Conservation (phyloP, 2,329 filamentous ascomycete genomes). For the Exophiala oligosperma region DNA sequence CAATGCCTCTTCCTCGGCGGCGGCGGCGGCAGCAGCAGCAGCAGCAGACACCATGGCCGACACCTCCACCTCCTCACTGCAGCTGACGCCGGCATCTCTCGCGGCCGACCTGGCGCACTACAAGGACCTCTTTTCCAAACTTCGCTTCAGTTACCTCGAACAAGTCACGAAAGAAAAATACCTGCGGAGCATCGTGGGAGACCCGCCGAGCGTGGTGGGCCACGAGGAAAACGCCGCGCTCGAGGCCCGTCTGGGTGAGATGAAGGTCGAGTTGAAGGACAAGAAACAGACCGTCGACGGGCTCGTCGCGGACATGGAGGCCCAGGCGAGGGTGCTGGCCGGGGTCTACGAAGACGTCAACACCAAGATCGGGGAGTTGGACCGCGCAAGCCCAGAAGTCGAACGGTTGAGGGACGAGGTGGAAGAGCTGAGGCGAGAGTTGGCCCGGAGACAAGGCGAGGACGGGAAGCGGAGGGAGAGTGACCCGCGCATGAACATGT, state of each 20-base stretch:
- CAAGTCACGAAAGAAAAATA: slow-evolving; percentile 99
- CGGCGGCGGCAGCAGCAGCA: too few relatives aligned
- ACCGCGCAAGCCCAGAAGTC: slow-evolving; percentile 43
- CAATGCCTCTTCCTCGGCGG: slow-evolving; percentile 53
- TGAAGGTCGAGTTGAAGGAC: slow-evolving; percentile 66
- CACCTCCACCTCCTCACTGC: neutral
- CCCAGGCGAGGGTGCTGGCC: slow-evolving; percentile 65
- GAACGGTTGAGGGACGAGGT: slow-evolving; percentile 43
- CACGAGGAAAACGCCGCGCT: slow-evolving; percentile 78
- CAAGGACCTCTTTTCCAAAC: slow-evolving; percentile 87
- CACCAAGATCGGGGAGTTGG: slow-evolving; percentile 46
- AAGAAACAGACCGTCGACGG: slow-evolving; percentile 55
- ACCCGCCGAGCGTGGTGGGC: slow-evolving; percentile 82
- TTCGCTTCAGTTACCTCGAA: slow-evolving; percentile 96
- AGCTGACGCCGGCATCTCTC: slow-evolving; percentile 70
- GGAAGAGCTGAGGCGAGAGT: slow-evolving; percentile 42
- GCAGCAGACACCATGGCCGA: slow-evolving; percentile 18
- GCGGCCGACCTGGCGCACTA: slow-evolving; percentile 86
- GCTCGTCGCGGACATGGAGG: slow-evolving; percentile 72
- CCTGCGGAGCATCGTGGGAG: slow-evolving; percentile 85
- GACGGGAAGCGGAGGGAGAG: neutral
- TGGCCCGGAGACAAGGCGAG: slow-evolving; percentile 42
- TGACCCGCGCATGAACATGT: slow-evolving; percentile 24
- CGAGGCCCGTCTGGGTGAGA: slow-evolving; percentile 66
- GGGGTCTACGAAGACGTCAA: slow-evolving; percentile 47